A percentile compares a stretch with the other conserved stretches of the same genome.
Evolutionary conservation across 2,329 filamentous ascomycete genomes (phyloP).

Genomic region (Fusarium aywerte): DNA sequence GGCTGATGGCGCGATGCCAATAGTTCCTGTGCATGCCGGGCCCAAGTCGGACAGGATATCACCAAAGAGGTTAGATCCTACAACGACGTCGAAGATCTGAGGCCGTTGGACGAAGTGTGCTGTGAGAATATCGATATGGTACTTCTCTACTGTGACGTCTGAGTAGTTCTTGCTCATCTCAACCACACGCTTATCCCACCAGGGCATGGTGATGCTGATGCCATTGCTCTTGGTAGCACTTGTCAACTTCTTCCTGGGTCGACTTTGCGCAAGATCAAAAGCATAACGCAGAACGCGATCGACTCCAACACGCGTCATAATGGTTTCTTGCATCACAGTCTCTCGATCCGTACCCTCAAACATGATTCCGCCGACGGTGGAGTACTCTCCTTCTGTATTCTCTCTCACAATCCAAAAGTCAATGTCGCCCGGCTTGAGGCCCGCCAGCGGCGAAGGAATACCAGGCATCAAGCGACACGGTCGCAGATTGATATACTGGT

Average conservation of each 20-base stretch:
- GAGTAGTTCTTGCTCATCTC: constrained; percentile 66
- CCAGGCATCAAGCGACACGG: constrained; percentile 71
- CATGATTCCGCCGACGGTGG: constrained; percentile 71
- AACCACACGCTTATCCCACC: constrained; percentile 71
- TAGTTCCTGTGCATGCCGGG: constrained; percentile 75
- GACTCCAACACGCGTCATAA: constrained; percentile 71
- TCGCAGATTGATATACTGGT: constrained; percentile 75
- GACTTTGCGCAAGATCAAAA: constrained; percentile 68
- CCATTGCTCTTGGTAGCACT: constrained; percentile 76
- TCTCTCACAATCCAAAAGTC: constrained; percentile 76
- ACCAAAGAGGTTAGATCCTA: constrained; percentile 71
- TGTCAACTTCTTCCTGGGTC: constrained; percentile 69
- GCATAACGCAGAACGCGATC: constrained; percentile 72
- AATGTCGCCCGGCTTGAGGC: constrained; percentile 66
- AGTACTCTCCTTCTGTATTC: constrained; percentile 75
- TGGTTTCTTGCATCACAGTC: constrained; percentile 68
- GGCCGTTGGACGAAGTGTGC: constrained; percentile 71
- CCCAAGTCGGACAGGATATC: constrained; percentile 79
- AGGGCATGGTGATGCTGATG: constrained; percentile 73
- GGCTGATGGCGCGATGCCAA: constrained; percentile 76
- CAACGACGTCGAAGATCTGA: constrained; percentile 69
- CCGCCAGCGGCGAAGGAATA: constrained; percentile 65
- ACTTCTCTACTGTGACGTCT: constrained; percentile 70
- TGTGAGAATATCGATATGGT: constrained; percentile 74
- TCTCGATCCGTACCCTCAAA: constrained; percentile 70